Evolutionary conservation across 257 asterid genomes (phyloP).

Genomic region (Rehmannia glutinosa): DNA sequence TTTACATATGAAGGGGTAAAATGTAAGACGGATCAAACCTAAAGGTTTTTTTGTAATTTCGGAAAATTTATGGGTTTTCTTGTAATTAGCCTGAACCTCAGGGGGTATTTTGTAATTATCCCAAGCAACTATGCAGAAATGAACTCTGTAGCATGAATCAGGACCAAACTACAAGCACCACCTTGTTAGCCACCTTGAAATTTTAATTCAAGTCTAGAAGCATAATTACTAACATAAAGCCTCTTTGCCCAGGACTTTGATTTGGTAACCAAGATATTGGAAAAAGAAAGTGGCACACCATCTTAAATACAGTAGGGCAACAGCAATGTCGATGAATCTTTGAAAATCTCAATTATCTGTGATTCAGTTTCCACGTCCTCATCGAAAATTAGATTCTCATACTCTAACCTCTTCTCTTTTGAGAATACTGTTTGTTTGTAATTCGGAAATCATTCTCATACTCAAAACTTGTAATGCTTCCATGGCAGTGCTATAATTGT

Average conservation of each 20-base stretch:
- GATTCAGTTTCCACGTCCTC: slow-evolving; percentile 49
- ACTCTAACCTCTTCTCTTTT: slow-evolving; percentile 42
- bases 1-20: too few species aligned
- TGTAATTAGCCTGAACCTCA: too few species aligned
- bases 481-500: slow-evolving; percentile 63
- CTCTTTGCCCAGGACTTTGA: slow-evolving; percentile 73
- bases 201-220: slow-evolving; percentile 24
- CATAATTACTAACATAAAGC: slow-evolving; percentile 39
- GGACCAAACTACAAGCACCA: not conserved
- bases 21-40: too few species aligned
- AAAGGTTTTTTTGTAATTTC: too few species aligned
- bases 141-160: not conserved
- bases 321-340: slow-evolving; percentile 41
- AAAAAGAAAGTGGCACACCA: slow-evolving; percentile 54
- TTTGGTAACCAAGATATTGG: slow-evolving; percentile 59
- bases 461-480: slow-evolving; percentile 87
- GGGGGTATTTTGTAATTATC: too few species aligned
- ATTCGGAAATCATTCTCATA: slow-evolving; percentile 80
- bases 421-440: slow-evolving; percentile 32
- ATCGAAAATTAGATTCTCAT: slow-evolving; percentile 44
- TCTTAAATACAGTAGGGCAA: slow-evolving; percentile 65
- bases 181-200: not conserved
- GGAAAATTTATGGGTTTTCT: too few species aligned
- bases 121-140: not conserved
- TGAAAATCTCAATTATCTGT: slow-evolving; percentile 42